A percentile compares a stretch with the other conserved stretches of the same genome.
These are phyloP conservation scores for Xerocomus potaroensis DNA, from an alignment of 768 basidiomycete genomes.

Conservation along the genomic window DNA sequence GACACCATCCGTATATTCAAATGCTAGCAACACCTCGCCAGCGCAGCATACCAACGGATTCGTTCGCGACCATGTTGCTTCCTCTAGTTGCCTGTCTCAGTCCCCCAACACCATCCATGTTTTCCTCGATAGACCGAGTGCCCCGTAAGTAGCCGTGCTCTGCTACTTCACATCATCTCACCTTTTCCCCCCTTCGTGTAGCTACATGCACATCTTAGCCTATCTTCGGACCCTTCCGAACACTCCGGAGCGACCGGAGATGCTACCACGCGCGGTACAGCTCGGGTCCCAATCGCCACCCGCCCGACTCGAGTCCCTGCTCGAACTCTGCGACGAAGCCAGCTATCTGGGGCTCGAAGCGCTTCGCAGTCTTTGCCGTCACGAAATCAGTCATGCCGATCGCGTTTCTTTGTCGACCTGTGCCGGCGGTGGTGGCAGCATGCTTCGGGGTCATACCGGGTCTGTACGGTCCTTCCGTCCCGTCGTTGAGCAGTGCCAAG, in stretches of 20 bases:
- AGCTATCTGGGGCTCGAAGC: conserved; percentile 65
- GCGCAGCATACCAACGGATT: conserved; percentile 31
- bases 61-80: conserved; percentile 60
- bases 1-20: conserved; percentile 55
- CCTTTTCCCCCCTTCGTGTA: conserved; percentile 22
- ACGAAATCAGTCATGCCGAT: conserved; percentile 57
- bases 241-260: conserved; percentile 43
- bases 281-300: conserved; percentile 41
- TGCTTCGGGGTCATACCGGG: conserved; percentile 38
- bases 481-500: conserved; percentile 48
- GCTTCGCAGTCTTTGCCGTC: conserved; percentile 60
- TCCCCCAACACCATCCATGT: conserved; percentile 53
- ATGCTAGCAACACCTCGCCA: conserved; percentile 36
- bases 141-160: conserved; percentile 54
- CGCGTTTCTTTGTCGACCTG: conserved; percentile 29
- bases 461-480: conserved; percentile 61
- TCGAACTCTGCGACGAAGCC: conserved; percentile 79
- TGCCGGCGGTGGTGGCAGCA: conserved; percentile 37
- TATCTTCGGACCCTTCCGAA: conserved; percentile 62
- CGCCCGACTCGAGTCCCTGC: conserved; percentile 56
- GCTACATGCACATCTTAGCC: conserved; percentile 65
- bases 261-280: conserved; percentile 58
- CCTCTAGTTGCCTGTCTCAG: conserved; percentile 50
- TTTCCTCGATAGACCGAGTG: conserved; percentile 77
- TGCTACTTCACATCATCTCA: background rate